These are phyloP conservation scores for Artemisia annua DNA, from an alignment of 129 eudicot species.

Conservation along the genomic window DNA sequence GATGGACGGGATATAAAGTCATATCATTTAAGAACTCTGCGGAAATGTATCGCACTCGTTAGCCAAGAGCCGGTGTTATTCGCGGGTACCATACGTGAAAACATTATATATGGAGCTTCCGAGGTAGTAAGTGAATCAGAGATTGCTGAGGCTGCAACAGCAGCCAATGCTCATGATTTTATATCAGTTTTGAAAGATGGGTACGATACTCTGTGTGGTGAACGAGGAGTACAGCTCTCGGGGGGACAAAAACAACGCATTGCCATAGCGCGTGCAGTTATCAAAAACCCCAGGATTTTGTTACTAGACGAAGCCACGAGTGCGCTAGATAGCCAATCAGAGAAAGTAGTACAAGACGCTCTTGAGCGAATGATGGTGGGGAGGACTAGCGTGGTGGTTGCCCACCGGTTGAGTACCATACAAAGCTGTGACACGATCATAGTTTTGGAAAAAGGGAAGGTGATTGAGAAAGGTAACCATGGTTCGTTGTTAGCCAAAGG, in stretches of 20 bases:
- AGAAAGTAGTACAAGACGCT: too few relatives aligned
- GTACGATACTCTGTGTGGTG: constrained; percentile 77
- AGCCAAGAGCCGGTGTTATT: constrained; percentile 86
- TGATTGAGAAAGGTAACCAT: too few relatives aligned
- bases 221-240: constrained; percentile 65
- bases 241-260: constrained; percentile 82
- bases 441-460: too few relatives aligned
- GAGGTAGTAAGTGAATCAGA: constrained; percentile 51
- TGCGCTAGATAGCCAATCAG: too few relatives aligned
- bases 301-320: too few relatives aligned
- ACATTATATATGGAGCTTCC: constrained; percentile 63
- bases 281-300: too few relatives aligned
- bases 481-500: too few relatives aligned
- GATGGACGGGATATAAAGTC: constrained; percentile 70
- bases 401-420: too few relatives aligned
- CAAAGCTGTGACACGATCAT: too few relatives aligned
- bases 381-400: too few relatives aligned
- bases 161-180: constrained; percentile 86
- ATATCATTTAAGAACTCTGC: constrained; percentile 60
- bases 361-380: too few relatives aligned
- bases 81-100: constrained; percentile 65
- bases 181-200: constrained; percentile 64
- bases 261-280: constrained; percentile 73
- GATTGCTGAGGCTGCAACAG: constrained; percentile 65
- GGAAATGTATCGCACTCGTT: constrained; percentile 80